phyloP scores from a whole-genome alignment of 139 green algal genomes.

The Parachlorella kessleri region DNA sequence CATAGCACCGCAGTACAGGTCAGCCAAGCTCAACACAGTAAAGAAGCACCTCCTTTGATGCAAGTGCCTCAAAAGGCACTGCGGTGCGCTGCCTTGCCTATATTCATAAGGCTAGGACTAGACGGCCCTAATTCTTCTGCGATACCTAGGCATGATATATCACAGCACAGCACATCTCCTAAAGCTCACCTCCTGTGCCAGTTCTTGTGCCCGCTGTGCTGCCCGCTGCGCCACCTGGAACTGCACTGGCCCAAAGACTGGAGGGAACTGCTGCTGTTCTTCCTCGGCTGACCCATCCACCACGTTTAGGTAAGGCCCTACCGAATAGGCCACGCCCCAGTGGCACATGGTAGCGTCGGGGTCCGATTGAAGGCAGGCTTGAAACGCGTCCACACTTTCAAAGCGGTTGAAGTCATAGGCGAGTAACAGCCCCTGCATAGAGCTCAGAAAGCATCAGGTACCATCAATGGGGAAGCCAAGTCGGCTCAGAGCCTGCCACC shows the following conservation, averaged over 20 bases:
- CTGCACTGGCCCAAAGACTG: not conserved
- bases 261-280: not conserved
- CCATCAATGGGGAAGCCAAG: too few relatives aligned
- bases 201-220: not conserved
- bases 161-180: too few relatives aligned
- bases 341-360: not conserved
- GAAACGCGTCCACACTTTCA: not conserved
- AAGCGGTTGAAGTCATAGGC: not conserved
- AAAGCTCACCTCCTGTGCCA: not conserved
- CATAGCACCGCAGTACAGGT: too few relatives aligned
- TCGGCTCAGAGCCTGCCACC: too few relatives aligned
- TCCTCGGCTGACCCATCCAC: not conserved
- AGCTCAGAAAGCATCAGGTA: too few relatives aligned
- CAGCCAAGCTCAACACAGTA: too few relatives aligned
- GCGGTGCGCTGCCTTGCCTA: too few relatives aligned
- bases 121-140: too few relatives aligned
- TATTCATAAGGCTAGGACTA: too few relatives aligned
- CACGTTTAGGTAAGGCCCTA: not conserved
- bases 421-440: not conserved
- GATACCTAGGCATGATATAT: too few relatives aligned
- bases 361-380: not conserved
- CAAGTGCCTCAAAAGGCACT: too few relatives aligned
- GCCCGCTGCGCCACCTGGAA: not conserved
- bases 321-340: not conserved
- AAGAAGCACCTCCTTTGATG: too few relatives aligned